Evolutionary conservation across 2,329 filamentous ascomycete species (phyloP), one percentile per base, ranked within the genome.

Genomic region (Canariomyces notabilis): DNA sequence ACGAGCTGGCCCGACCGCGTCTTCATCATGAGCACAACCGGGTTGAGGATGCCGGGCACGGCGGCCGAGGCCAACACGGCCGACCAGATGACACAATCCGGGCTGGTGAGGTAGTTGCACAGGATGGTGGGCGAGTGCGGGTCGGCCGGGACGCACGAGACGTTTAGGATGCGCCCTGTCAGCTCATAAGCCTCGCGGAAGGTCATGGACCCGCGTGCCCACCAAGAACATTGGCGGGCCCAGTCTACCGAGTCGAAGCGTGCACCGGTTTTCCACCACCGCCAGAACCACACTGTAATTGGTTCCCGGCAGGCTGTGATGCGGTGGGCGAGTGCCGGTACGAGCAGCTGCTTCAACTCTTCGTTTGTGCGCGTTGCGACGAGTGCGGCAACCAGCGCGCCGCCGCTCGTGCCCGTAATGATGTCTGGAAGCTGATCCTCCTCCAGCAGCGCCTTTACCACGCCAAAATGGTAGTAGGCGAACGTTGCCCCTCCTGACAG

Each of bases 11-110:
- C 90, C 49, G 89, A 79, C 15, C 76, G 74, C 43, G 78, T 86
- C 70, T 95, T 95, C 74, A 95, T 90, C 73, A 88, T 87, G 6
- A 98, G 80, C 1, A 98, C 91, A 2, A 94, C 87, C 0, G 93
- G 93, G 61, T 97, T 97, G 29, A 97, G 72, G 47, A 98, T 97
- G 1, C 93, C 93, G 0, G 93, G 93, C 0, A 98, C 93, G 4
- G 93, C 93, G 4, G 93, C 93, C 5, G 90, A 96, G 1, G 93
- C 93, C 36, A 98, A 71, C 3, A 97, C 89, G 2, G 93, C 91
- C 9, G 89, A 95, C 93, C 94, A 98, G 52, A 98, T 94, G 33
- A 98, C 93, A 62, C 93, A 98, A 69, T 98, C 89, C 0, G 93
- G 93, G 18, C 86, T 87, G 2, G 93, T 97, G 23, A 96, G 77